phyloP scores from a whole-genome alignment of 2,329 filamentous ascomycete species.

The Rachicladosporium sp. region DNA sequence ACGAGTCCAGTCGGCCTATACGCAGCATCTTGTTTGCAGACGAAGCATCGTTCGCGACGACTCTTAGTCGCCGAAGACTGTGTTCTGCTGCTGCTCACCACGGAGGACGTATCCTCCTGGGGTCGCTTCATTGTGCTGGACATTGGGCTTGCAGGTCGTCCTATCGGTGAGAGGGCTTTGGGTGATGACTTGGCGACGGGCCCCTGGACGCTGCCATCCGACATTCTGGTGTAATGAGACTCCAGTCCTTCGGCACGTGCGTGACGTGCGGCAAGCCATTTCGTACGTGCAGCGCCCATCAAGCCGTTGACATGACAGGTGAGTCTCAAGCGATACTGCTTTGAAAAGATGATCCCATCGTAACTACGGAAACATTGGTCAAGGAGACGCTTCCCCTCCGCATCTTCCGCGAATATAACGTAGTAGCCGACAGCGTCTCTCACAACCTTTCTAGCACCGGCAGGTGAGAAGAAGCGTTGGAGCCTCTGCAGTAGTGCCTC shows the following conservation, averaged over 20 bases:
- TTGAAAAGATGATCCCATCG: no score
- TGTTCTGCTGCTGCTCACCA: slow-evolving; percentile 1
- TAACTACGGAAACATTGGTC: no score
- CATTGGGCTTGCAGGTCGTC: background rate
- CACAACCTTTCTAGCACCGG: slow-evolving; percentile 4
- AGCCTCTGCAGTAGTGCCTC: slow-evolving; percentile 10
- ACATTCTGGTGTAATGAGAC: no score
- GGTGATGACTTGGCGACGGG: no score
- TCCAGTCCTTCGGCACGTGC: no score
- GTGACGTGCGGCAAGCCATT: no score
- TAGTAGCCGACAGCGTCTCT: slow-evolving; percentile 12
- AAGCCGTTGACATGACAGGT: no score
- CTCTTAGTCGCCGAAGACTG: slow-evolving; percentile 1
- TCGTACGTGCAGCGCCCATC: no score
- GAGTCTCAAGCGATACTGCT: no score
- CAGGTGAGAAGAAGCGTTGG: slow-evolving; percentile 2
- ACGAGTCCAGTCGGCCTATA: slow-evolving; percentile 19
- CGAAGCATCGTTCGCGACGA: slow-evolving; percentile 15
- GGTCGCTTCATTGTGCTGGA: background rate
- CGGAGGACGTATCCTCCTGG: slow-evolving; percentile 2
- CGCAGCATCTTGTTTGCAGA: slow-evolving; percentile 18
- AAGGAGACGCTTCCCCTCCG: no score
- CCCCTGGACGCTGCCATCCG: no score
- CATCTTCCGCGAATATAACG: background rate
- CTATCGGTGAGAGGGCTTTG: background rate